A percentile compares a stretch with the other conserved stretches of the same genome.
Conservation (phyloP, 257 asterid species). For the Solanum sejunctum region DNA sequence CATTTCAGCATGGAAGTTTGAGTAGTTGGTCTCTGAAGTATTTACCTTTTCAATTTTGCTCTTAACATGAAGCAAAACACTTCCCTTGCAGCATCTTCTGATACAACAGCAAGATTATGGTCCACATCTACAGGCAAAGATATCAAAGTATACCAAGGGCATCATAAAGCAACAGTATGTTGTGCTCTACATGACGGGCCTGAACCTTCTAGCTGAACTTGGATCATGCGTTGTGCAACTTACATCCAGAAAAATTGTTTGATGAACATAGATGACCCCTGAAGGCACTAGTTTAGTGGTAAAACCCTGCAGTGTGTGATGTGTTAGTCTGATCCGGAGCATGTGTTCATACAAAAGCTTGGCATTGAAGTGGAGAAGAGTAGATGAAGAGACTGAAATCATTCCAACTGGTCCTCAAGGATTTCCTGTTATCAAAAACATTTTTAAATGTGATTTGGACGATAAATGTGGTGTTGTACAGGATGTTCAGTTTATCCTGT, state of each 20-base stretch:
- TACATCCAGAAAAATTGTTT: not conserved
- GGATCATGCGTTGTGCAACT: not conserved
- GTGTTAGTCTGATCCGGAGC: not conserved
- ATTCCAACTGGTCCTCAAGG: not conserved
- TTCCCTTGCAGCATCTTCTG: slow-evolving; percentile 73
- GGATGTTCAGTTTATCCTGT: not conserved
- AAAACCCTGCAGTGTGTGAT: not conserved
- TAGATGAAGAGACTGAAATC: not conserved
- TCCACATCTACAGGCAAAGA: slow-evolving; percentile 71
- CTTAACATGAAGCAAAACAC: not conserved
- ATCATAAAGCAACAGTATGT: slow-evolving; percentile 87
- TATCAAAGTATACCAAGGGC: slow-evolving; percentile 76
- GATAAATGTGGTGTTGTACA: not conserved
- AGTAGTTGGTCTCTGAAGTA: not conserved
- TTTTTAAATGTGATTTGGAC: not conserved
- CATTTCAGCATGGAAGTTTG: not conserved
- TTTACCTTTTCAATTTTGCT: not conserved
- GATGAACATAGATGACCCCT: not conserved
- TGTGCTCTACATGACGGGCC: slow-evolving; percentile 98
- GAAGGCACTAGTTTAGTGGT: not conserved
- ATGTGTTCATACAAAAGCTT: not conserved
- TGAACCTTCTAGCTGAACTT: slow-evolving; percentile 35
- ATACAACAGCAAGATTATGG: slow-evolving; percentile 87
- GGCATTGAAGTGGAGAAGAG: not conserved
- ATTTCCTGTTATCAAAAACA: not conserved